These are phyloP conservation scores for Scheffersomyces lignosus DNA, from an alignment of 805 yeast genomes.

Conservation along the genomic window DNA sequence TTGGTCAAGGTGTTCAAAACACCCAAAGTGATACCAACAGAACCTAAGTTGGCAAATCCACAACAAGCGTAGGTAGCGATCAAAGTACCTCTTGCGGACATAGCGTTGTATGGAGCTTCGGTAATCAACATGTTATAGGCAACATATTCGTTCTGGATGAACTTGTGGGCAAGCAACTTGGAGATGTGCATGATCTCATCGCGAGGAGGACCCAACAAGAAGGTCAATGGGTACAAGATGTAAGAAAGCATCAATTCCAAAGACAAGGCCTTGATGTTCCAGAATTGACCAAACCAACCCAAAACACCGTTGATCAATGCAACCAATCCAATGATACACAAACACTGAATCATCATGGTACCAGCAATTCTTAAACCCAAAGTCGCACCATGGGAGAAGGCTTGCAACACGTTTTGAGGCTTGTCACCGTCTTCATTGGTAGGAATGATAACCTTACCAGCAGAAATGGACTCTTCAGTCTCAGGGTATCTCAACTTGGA, in stretches of 20 bases:
- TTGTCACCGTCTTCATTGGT: conserved; percentile 37
- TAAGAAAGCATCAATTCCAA: conserved; percentile 58
- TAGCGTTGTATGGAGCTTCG: conserved; percentile 43
- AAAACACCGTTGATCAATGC: conserved; percentile 55
- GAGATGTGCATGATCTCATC: conserved; percentile 52
- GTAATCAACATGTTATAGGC: conserved; percentile 46
- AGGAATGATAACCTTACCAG: conserved; percentile 49
- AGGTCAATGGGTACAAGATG: conserved; percentile 59
- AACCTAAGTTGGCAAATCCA: conserved; percentile 64
- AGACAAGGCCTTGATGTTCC: conserved; percentile 55
- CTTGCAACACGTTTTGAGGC: conserved; percentile 55
- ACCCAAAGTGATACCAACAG: conserved; percentile 61
- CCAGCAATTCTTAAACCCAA: conserved; percentile 58
- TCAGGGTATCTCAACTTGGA: conserved; percentile 62
- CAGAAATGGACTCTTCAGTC: conserved; percentile 52
- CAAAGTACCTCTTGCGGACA: conserved; percentile 52
- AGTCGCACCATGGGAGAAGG: conserved; percentile 58
- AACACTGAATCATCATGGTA: conserved; percentile 55
- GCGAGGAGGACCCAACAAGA: conserved; percentile 57
- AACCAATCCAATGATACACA: conserved; percentile 62
- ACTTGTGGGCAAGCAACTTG: conserved; percentile 53
- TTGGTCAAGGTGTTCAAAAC: conserved; percentile 59
- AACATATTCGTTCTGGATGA: conserved; percentile 63
- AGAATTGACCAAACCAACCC: conserved; percentile 61
- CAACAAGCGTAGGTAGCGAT: conserved; percentile 63